These are phyloP conservation scores for Cladophialophora bantiana DNA, from an alignment of 2,329 filamentous ascomycete genomes.

Conservation along the genomic window DNA sequence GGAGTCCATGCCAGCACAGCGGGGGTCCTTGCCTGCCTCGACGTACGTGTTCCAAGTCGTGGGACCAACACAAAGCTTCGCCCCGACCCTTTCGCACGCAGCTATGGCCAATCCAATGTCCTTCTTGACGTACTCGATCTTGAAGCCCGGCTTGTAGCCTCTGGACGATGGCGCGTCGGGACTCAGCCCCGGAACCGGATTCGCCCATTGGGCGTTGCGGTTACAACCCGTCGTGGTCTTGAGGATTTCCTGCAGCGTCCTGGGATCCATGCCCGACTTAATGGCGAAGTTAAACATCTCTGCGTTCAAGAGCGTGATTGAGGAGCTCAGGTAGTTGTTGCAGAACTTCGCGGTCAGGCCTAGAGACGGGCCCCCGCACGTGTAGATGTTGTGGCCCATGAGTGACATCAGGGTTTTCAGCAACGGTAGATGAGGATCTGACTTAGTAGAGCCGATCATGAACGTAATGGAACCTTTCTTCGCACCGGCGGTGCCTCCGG, in stretches of 20 bases:
- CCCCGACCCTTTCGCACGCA: conserved; percentile 60
- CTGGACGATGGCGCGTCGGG: conserved; percentile 56
- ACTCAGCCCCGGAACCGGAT: conserved; percentile 59
- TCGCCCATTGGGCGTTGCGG: conserved; percentile 58
- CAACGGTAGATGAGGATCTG: conserved; percentile 52
- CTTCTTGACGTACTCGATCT: conserved; percentile 66
- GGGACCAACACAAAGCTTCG: conserved; percentile 57
- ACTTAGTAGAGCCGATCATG: conserved; percentile 60
- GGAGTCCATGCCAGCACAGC: conserved; percentile 62
- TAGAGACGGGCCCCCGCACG: conserved; percentile 62
- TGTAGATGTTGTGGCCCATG: conserved; percentile 60
- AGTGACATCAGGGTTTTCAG: conserved; percentile 54
- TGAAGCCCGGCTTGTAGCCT: conserved; percentile 62
- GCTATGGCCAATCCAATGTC: conserved; percentile 64
- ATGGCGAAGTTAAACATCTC: conserved; percentile 69
- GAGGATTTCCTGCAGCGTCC: conserved; percentile 59
- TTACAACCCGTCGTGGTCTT: conserved; percentile 60
- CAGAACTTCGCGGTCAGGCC: conserved; percentile 65
- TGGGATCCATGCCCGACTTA: conserved; percentile 61
- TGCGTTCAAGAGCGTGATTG: conserved; percentile 64
- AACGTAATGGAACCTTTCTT: conserved; percentile 60
- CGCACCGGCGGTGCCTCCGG: conserved; percentile 59
- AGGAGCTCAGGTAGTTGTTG: conserved; percentile 66
- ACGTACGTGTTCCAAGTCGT: conserved; percentile 60
- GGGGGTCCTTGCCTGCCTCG: conserved; percentile 57